A percentile compares a stretch with the other conserved stretches of the same genome.
phyloP scores from a whole-genome alignment of 2,329 filamentous ascomycete genomes.

The Macrophomina pseudophaseolina region DNA sequence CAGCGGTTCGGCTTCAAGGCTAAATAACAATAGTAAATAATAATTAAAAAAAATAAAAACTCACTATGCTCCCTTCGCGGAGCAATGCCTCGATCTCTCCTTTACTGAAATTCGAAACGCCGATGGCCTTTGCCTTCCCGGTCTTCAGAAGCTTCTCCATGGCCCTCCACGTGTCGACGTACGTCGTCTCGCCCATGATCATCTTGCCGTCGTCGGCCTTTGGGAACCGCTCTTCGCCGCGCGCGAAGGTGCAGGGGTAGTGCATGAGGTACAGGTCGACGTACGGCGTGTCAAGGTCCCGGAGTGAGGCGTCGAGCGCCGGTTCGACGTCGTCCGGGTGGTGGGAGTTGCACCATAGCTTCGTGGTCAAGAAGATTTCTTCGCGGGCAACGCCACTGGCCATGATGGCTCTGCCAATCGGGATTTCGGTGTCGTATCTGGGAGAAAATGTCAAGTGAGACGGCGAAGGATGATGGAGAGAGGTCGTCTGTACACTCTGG shows the following conservation, averaged over 20 bases:
- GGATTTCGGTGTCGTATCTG: conserved; percentile 62
- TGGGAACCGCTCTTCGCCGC: conserved; percentile 52
- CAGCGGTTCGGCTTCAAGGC: too few species aligned
- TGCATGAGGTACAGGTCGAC: conserved; percentile 48
- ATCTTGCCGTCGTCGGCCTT: not conserved
- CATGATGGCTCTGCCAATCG: conserved; percentile 68
- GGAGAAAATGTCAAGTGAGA: not conserved
- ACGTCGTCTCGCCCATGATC: conserved; percentile 47
- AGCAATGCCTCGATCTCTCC: conserved; percentile 55
- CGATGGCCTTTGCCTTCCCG: conserved; percentile 44
- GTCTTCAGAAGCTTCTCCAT: conserved; percentile 50
- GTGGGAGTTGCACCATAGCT: conserved; percentile 67
- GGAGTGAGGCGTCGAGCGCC: conserved; percentile 48
- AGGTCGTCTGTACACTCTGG: conserved; percentile 36
- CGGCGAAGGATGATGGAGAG: too few species aligned
- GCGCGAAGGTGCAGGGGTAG: conserved; percentile 63
- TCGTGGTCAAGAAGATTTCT: conserved; percentile 70
- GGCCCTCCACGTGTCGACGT: conserved; percentile 59
- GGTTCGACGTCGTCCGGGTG: conserved; percentile 33
- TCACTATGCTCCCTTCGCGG: conserved; percentile 46
- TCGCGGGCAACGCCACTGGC: conserved; percentile 67
- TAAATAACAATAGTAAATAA: not conserved
- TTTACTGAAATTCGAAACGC: conserved; percentile 58
- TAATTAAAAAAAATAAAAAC: not conserved
- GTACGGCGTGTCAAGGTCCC: conserved; percentile 46